Evolutionary conservation across 1,284 basidiomycete genomes (phyloP), one percentile per base, ranked within the genome.

Genomic region (Pholiota adiposa): DNA sequence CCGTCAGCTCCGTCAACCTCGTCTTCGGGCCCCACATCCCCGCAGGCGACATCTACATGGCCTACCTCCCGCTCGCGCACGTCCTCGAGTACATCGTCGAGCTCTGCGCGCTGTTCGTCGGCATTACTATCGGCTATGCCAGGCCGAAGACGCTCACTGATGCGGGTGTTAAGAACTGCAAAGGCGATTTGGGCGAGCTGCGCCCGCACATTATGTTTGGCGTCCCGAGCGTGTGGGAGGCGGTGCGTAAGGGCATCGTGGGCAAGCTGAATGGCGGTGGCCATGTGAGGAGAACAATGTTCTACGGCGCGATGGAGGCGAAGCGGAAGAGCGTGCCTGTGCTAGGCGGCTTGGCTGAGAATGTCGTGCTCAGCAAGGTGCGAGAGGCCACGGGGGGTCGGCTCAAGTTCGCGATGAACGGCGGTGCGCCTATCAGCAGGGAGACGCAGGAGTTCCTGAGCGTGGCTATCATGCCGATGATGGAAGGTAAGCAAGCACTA

Each of bases 71-170:
- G 1, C 87, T 97, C 34, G 94, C 96, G 3, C 94, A 97, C 72
- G 95, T 96, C 69, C 83, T 96, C 66, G 95, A 85, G 67, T 94
- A 91, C 71, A 85, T 93, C 63, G 90, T 94, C 67, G 92, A 93
- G 76, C 70, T 91, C 43, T 73, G 75, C 48, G 75, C 90, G 54
- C 75, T 86, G 66, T 85, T 81, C 70, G 75, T 83, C 38, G 93
- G 93, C 44, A 80, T 92, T 71, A 86, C 85, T 33, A 86, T 89
- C 59, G 96, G 96, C 2, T 98, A 94, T 70, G 96, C 92, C 5
- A 87, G 90, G 56, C 87, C 96, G 72, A 97, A 97, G 85, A 98
- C 96, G 12, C 83, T 98, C 61, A 97, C 95, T 2, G 93, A 97
- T 70, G 84, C 86, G 1, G 92, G 88, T 19, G 93, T 96, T 8